phyloP scores from a whole-genome alignment of 2,329 filamentous ascomycete species.

The Stachybotrys echinatus region DNA sequence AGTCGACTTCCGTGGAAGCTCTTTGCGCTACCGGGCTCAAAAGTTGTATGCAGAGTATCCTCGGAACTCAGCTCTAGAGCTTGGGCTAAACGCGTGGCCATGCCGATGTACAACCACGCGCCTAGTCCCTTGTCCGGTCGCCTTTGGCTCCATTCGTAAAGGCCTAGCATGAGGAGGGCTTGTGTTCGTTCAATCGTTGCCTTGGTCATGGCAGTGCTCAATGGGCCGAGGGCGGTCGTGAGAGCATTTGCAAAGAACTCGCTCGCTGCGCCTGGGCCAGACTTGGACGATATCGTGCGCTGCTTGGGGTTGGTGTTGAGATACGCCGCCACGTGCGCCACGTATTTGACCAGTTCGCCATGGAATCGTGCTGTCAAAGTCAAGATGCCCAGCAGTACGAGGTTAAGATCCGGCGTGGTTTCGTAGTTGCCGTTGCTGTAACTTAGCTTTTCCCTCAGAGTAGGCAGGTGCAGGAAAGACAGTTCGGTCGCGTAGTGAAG shows the following conservation, averaged over 20 bases:
- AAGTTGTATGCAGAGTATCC: slow-evolving; percentile 27
- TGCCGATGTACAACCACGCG: slow-evolving; percentile 62
- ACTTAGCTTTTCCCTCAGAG: slow-evolving; percentile 50
- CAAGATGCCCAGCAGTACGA: slow-evolving; percentile 61
- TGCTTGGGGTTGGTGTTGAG: slow-evolving; percentile 28
- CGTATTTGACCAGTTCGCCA: slow-evolving; percentile 50
- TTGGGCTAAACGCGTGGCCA: slow-evolving; percentile 60
- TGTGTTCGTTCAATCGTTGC: slow-evolving; percentile 61
- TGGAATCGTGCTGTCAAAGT: slow-evolving; percentile 67
- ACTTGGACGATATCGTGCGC: slow-evolving; percentile 14
- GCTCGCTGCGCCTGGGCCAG: slow-evolving; percentile 51
- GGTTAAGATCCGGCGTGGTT: slow-evolving; percentile 41
- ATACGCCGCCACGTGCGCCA: slow-evolving; percentile 33
- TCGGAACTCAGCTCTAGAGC: slow-evolving; percentile 56
- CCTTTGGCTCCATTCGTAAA: slow-evolving; percentile 67
- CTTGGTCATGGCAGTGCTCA: slow-evolving; percentile 40
- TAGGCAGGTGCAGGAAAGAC: slow-evolving; percentile 64
- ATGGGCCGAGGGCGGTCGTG: slow-evolving; percentile 41
- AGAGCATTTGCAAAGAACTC: slow-evolving; percentile 61
- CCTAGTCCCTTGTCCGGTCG: slow-evolving; percentile 46
- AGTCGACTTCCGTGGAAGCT: neutral
- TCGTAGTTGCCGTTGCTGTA: slow-evolving; percentile 33
- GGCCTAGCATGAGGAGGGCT: slow-evolving; percentile 63
- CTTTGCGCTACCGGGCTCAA: neutral
- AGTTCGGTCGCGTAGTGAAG: slow-evolving; percentile 68